phyloP scores from a whole-genome alignment of 768 basidiomycete species.

The Tremella fuciformis region DNA sequence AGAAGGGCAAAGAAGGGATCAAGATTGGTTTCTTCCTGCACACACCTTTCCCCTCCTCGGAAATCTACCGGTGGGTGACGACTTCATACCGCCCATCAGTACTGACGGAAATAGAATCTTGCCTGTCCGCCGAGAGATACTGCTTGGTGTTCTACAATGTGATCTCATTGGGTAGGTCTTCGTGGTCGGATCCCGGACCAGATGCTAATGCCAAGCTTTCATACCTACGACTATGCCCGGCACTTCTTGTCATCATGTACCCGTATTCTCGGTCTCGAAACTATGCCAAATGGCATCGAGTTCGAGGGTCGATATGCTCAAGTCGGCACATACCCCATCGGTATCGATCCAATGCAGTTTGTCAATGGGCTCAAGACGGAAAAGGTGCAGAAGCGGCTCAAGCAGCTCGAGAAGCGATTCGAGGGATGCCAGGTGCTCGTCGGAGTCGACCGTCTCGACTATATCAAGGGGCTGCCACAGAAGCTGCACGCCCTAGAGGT shows the following conservation, averaged over 20 bases:
- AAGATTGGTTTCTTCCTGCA: constrained; percentile 99
- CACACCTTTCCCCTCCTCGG: constrained; percentile 95
- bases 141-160: constrained; percentile 92
- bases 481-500: constrained; percentile 94
- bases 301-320: constrained; percentile 92
- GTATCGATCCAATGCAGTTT: constrained; percentile 92
- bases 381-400: constrained; percentile 74
- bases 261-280: constrained; percentile 86
- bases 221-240: constrained; percentile 98
- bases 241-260: constrained; percentile 99
- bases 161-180: constrained; percentile 74
- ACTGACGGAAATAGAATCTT: constrained; percentile 66
- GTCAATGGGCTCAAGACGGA: constrained; percentile 79
- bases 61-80: constrained; percentile 80
- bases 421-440: constrained; percentile 85
- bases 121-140: constrained; percentile 92
- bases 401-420: constrained; percentile 82
- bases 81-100: not conserved
- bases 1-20: constrained; percentile 56
- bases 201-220: constrained; percentile 59
- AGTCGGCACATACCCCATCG: constrained; percentile 98
- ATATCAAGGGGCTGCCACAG: constrained; percentile 99
- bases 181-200: not conserved
- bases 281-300: constrained; percentile 97
- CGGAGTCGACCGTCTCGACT: constrained; percentile 95